Evolutionary conservation across 139 green algal species (phyloP), one percentile per base, ranked within the genome.

Genomic region (Monoraphidium neglectum): DNA sequence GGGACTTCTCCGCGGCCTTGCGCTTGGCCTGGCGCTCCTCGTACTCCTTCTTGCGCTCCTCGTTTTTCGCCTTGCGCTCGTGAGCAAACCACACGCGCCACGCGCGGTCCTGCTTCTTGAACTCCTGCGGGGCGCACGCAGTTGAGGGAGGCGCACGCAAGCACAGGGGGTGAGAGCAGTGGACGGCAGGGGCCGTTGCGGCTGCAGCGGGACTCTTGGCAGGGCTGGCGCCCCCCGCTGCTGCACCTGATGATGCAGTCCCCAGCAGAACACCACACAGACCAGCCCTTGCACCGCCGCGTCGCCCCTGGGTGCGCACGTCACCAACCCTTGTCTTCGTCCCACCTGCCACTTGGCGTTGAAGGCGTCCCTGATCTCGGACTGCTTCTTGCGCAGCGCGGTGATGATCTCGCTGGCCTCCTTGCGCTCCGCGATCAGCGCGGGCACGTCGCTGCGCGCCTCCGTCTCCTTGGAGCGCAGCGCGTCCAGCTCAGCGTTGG

Each of bases 341-440:
- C n/a, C n/a, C n/a, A n/a, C n/a, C n/a, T n/a, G 53, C 75, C 75
- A 91, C 64, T 86, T 79, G 16, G 57, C 72, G 10, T 85, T 66
- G 68, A 80, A 88, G 1, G 81, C 72, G 12, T 57, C 37, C 59
- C 72, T 61, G 28, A 88, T 70, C 83, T 88, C 79, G 26, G 51
- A 51, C 71, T 82, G 78, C 76, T 88, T 88, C 33, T 74, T 72
- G 6, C 72, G 59, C 67, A 85, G 46, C 26, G 67, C 64, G 28
- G 68, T 53, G 54, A 70, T 51, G 23, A 70, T 57, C 63, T 77
- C 61, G 51, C 74, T 78, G 54, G 40, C 63, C 76, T 83, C 81
- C 67, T 82, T 77, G 65, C 77, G 80, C 72, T 83, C 76, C 26
- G 75, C 70, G 3, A 77, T 67, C 16, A 88, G 57, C 0, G 49